These are phyloP conservation scores for Phaeosphaeria sp. DNA, from an alignment of 2,329 filamentous ascomycete genomes.

Conservation along the genomic window DNA sequence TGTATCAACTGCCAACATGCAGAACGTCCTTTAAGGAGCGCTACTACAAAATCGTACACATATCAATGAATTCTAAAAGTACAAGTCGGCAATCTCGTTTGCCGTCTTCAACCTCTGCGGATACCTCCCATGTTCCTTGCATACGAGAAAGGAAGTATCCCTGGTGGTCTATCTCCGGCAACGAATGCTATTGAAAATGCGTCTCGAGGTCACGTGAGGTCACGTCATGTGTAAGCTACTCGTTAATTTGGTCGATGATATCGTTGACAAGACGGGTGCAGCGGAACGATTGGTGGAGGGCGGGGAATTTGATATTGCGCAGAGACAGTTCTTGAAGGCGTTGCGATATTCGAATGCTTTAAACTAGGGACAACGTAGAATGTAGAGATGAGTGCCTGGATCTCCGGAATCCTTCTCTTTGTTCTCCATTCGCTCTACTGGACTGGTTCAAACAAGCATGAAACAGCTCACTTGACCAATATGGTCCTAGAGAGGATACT, in stretches of 20 bases:
- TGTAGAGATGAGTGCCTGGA: not conserved
- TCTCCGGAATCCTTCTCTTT: too few relatives aligned
- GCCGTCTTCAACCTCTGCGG: not conserved
- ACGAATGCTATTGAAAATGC: conserved; percentile 7
- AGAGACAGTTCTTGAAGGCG: not conserved
- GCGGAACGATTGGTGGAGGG: not conserved
- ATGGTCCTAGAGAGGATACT: conserved; percentile 14
- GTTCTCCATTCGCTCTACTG: too few relatives aligned
- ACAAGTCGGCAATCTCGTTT: not conserved
- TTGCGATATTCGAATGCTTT: not conserved
- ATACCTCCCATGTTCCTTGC: conserved; percentile 2
- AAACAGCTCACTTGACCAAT: conserved; percentile 12
- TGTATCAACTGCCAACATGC: not conserved
- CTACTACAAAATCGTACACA: not conserved
- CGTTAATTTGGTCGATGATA: not conserved
- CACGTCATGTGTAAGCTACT: not conserved
- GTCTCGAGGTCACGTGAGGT: not conserved
- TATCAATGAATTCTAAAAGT: not conserved
- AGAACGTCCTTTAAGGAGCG: not conserved
- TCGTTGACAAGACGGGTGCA: not conserved
- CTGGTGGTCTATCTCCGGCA: conserved; percentile 9
- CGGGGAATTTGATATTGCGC: not conserved
- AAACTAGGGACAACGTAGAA: not conserved
- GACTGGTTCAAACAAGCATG: too few relatives aligned
- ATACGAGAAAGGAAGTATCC: too few relatives aligned